These are phyloP conservation scores for Psilocybe cyanescens DNA, from an alignment of 768 basidiomycete genomes.

Conservation along the genomic window DNA sequence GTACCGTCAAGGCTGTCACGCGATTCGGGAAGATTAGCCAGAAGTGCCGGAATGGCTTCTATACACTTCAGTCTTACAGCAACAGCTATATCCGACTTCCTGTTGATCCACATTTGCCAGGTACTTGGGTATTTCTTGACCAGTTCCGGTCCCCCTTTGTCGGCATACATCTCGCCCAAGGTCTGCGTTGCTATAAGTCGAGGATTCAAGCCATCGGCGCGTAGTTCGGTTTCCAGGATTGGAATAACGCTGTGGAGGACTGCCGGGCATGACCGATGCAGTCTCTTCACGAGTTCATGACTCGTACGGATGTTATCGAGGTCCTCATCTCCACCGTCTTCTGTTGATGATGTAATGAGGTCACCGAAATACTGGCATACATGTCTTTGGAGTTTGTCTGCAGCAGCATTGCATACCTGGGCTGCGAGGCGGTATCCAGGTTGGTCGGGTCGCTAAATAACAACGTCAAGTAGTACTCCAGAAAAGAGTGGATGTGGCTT, in stretches of 20 bases:
- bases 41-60: constrained; percentile 64
- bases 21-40: constrained; percentile 69
- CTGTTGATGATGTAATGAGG: constrained; percentile 52
- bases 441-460: constrained; percentile 63
- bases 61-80: constrained; percentile 80
- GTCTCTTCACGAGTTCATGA: constrained; percentile 84
- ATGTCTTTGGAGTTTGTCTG: constrained; percentile 87
- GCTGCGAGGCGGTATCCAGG: constrained; percentile 83
- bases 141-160: constrained; percentile 73
- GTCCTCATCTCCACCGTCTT: constrained; percentile 59
- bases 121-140: constrained; percentile 80
- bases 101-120: constrained; percentile 83
- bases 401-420: constrained; percentile 80
- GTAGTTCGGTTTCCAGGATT: constrained; percentile 88
- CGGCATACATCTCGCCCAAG: constrained; percentile 90
- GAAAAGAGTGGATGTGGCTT: constrained; percentile 8
- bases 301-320: constrained; percentile 72
- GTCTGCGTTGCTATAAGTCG: constrained; percentile 84
- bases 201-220: constrained; percentile 70
- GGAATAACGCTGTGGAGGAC: constrained; percentile 91
- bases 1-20: constrained; percentile 74
- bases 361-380: constrained; percentile 95
- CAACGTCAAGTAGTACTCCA: constrained; percentile 5
- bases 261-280: constrained; percentile 79
- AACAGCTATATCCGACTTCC: constrained; percentile 76